Evolutionary conservation across 2,329 filamentous ascomycete species (phyloP), one percentile per base, ranked within the genome.

Genomic region (Albophoma yamanashiensis): DNA sequence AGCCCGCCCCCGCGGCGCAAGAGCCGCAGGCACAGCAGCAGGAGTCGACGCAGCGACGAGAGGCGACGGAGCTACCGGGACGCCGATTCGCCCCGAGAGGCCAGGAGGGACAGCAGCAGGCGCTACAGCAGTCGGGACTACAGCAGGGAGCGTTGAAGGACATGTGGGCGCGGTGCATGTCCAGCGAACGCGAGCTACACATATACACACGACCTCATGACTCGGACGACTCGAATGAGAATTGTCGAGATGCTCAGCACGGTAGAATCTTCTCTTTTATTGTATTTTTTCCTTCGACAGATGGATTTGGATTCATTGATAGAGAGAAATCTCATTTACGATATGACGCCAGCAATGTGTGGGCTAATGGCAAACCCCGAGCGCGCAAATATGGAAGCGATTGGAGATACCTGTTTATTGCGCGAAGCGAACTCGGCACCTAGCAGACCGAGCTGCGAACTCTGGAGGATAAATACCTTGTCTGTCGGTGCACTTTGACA

Each of bases 11-110:
- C 65, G 57, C 67, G 62, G 50, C 59, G 40, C 62, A 67, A 61
- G 36, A 66, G 67, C 40, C 63, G 66, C 38, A 63, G 67, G 25
- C 55, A 60, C 11, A 64, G 65, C 56, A 57, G 64, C 14, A 64
- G 65, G 39, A 17, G 60, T 27, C 42, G 50, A 2, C 43, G 52
- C 57, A 53, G 50, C 31, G 50, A 53, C 45, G 57, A n/a, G 39
- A 47, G 43, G 31, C 53, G 40, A 8, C 25, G 40, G 20, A 55
- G 27, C 55, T 55, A 56, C 31, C 52, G 58, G 14, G 39, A 42
- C 39, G 27, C 20, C 12, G 47, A 59, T 11, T 39, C 47, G 25
- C 36, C 50, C n/a, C 58, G 58, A 6, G 34, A 45, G 17, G 27
- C 42, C 38, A 60, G 64, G 40, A 63, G 66, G 22, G 56, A 62